Evolutionary conservation across 1,284 basidiomycete genomes (phyloP).

Genomic region (Ustilago esculenta): DNA sequence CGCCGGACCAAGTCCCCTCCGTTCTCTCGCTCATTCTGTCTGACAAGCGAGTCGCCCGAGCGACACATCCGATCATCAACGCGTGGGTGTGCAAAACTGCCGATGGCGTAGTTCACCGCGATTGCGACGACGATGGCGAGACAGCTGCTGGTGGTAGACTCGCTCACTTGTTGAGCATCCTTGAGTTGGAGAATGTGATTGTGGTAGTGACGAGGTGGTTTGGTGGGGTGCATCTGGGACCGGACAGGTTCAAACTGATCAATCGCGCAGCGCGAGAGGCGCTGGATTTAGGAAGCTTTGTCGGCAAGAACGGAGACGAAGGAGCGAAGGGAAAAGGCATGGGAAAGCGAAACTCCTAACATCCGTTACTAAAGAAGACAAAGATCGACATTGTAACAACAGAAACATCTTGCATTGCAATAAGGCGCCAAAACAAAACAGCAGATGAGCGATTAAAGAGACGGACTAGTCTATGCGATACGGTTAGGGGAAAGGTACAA

Average conservation of each 20-base stretch:
- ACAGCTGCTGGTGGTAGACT: conserved; percentile 66
- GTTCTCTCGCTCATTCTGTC: conserved; percentile 51
- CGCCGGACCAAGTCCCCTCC: conserved; percentile 57
- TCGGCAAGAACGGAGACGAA: conserved; percentile 27
- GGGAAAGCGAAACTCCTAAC: conserved; percentile 22
- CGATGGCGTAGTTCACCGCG: conserved; percentile 59
- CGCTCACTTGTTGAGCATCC: conserved; percentile 64
- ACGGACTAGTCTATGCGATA: not conserved
- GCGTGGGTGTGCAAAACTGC: conserved; percentile 63
- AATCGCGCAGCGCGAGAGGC: conserved; percentile 62
- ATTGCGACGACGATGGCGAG: conserved; percentile 66
- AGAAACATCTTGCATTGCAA: not conserved
- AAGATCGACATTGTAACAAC: not conserved
- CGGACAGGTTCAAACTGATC: conserved; percentile 65
- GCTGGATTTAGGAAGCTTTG: conserved; percentile 52
- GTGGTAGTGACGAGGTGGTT: conserved; percentile 66
- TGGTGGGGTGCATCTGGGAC: conserved; percentile 61
- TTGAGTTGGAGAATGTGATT: conserved; percentile 59
- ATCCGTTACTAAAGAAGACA: no score
- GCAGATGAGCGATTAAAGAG: not conserved
- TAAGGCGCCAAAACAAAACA: not conserved
- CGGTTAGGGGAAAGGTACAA: conserved; percentile 3
- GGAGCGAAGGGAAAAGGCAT: conserved; percentile 14
- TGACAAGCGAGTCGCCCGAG: conserved; percentile 58
- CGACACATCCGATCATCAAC: conserved; percentile 65